Evolutionary conservation across 139 green algal genomes (phyloP), one percentile per base, ranked within the genome.

Genomic region (Tetradesmus lagerheimii): DNA sequence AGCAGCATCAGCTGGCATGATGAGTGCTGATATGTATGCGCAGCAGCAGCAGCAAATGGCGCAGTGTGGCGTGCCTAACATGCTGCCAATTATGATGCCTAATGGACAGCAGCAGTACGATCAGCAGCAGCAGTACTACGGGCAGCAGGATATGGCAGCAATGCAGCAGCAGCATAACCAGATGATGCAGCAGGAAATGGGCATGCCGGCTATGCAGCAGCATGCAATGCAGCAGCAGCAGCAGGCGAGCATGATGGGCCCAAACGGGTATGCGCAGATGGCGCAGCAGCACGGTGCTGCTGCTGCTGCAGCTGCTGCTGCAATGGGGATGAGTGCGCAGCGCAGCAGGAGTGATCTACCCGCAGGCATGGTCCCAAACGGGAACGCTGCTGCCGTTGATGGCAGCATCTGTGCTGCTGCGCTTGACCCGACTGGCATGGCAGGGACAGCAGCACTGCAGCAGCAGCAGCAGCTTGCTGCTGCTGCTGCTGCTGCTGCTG

Each of bases 41-140:
- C 71, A 79, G 31, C 53, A 83, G 34, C 53, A 62, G 64, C 85
- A 89, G 67, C 85, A 89, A 47, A 86, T 86, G 80, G 80, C 75
- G 29, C 80, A 50, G 27, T 86, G 80, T 75, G 45, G 45, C 15
- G 31, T 87, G 53, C 82, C 53, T 25, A 74, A 76, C n/a, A 75
- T 75, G 81, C 62, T 86, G 34, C 81, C 64, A 5, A 41, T 75
- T 2, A 74, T 86, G 81, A 27, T 89, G 64, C 64, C 35, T 1
- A 75, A 67, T 25, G 23, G 35, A 9, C 83, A 89, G 57, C 83
- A 89, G 83, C 83, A 89, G 62, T 62, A 62, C 31, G 25, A 35
- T 38, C 71, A 89, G 9, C 62, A 80, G 27, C 77, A 83, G 77
- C 14, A 57, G 83, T 81, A 81, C 64, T 75, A 41, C 6, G 29